These are phyloP conservation scores for Smithsoniella earleae DNA, from an alignment of 163 green algal species.

Conservation along the genomic window DNA sequence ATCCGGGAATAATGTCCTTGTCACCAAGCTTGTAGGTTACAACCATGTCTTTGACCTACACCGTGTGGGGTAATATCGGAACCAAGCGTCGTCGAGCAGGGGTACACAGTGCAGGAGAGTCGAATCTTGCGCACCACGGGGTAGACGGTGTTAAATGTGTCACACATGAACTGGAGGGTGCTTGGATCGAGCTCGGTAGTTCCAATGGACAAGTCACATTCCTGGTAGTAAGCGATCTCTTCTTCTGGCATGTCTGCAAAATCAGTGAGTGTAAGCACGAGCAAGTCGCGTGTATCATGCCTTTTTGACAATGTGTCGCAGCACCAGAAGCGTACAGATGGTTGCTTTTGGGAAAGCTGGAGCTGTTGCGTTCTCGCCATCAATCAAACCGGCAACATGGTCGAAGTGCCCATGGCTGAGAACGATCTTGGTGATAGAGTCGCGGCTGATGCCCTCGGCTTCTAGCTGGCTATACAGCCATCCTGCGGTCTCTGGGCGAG, in stretches of 20 bases:
- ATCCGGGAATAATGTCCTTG: neutral
- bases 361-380: neutral
- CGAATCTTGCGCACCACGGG: no score
- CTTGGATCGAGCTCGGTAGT: neutral
- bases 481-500: neutral
- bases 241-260: no score
- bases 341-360: neutral
- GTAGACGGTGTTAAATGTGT: neutral
- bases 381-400: neutral
- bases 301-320: no score
- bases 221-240: no score
- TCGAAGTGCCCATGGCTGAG: conserved; percentile 2
- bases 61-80: neutral
- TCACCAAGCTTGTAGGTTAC: neutral
- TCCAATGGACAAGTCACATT: neutral
- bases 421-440: conserved; percentile 12
- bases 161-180: neutral
- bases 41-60: neutral
- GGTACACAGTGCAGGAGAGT: no score
- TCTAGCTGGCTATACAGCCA: conserved; percentile 4
- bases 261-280: no score
- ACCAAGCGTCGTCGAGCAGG: neutral
- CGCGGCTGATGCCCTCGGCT: neutral
- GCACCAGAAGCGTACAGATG: no score
- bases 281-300: no score